Conservation (phyloP, 805 yeast genomes). For the Starmerella lactis-condensi region DNA sequence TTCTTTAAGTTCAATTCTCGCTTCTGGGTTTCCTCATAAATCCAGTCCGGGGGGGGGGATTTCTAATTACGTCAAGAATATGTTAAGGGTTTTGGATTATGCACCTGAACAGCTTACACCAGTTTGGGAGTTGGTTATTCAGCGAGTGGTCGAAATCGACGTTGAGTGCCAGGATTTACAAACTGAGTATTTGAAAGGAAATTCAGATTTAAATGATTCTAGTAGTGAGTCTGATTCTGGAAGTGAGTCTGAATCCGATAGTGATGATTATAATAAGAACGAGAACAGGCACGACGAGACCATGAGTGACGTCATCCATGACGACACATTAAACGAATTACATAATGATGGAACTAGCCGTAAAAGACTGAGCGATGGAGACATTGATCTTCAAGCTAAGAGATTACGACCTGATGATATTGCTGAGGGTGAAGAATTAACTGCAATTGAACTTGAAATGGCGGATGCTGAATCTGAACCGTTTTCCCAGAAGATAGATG, state of each 20-base stretch:
- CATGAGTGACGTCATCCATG: neutral
- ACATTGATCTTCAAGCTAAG: slow-evolving; percentile 1
- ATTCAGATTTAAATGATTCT: slow-evolving; percentile 29
- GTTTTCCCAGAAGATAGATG: slow-evolving; percentile 54
- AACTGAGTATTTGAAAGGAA: too few species aligned
- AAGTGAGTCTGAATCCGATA: slow-evolving; percentile 15
- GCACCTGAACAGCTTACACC: slow-evolving; percentile 57
- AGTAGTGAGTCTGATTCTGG: slow-evolving; percentile 20
- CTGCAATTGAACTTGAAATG: slow-evolving; percentile 21
- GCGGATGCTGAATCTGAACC: slow-evolving; percentile 30
- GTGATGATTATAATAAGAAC: slow-evolving; percentile 17
- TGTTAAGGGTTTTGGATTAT: slow-evolving; percentile 42
- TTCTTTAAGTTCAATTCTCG: slow-evolving; percentile 39
- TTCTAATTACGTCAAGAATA: slow-evolving; percentile 42
- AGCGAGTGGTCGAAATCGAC: slow-evolving; percentile 67
- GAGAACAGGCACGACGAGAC: slow-evolving; percentile 16
- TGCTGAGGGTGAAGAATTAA: slow-evolving; percentile 22
- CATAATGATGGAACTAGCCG: slow-evolving; percentile 19
- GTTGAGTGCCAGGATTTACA: slow-evolving; percentile 81
- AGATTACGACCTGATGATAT: slow-evolving; percentile 16
- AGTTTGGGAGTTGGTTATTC: slow-evolving; percentile 66
- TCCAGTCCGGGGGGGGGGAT: slow-evolving; percentile 30
- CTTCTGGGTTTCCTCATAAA: slow-evolving; percentile 61
- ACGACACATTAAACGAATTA: neutral
- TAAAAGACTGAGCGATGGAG: slow-evolving; percentile 5